Conservation (phyloP, 1,284 basidiomycete species). For the Peniophora sp. region DNA sequence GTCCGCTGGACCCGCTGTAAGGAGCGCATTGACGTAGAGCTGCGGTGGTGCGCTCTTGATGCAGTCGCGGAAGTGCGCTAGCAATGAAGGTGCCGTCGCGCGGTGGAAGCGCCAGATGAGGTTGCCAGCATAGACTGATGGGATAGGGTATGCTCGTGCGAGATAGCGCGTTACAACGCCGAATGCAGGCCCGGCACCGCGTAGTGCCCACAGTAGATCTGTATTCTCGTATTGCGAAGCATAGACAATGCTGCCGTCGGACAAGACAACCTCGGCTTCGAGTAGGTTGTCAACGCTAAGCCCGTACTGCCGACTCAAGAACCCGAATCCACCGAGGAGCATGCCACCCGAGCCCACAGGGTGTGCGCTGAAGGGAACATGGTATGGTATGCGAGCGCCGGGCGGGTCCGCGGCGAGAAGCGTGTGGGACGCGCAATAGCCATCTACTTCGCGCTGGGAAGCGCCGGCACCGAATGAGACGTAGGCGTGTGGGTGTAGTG, state of each 20-base stretch:
- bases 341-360: slow-evolving; percentile 77
- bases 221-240: slow-evolving; percentile 60
- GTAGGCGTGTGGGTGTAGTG: slow-evolving; percentile 62
- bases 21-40: slow-evolving; percentile 82
- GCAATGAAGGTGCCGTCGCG: slow-evolving; percentile 76
- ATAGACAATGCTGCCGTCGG: slow-evolving; percentile 70
- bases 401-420: slow-evolving; percentile 47
- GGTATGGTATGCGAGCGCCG: slow-evolving; percentile 63
- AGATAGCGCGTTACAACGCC: slow-evolving; percentile 87
- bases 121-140: slow-evolving; percentile 85
- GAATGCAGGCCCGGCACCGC: slow-evolving; percentile 79
- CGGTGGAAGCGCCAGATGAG: slow-evolving; percentile 87
- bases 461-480: slow-evolving; percentile 81
- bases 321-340: slow-evolving; percentile 86
- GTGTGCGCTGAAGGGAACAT: slow-evolving; percentile 78
- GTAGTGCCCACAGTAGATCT: slow-evolving; percentile 86
- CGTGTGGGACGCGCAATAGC: slow-evolving; percentile 64
- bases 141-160: slow-evolving; percentile 78
- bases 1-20: slow-evolving; percentile 80
- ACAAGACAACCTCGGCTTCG: slow-evolving; percentile 79
- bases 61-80: slow-evolving; percentile 89
- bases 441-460: slow-evolving; percentile 75
- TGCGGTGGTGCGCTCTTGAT: slow-evolving; percentile 81
- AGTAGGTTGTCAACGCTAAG: slow-evolving; percentile 82
- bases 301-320: slow-evolving; percentile 76